Conservation (phyloP, 306 rosid species). For the Acmispon strigosus region DNA sequence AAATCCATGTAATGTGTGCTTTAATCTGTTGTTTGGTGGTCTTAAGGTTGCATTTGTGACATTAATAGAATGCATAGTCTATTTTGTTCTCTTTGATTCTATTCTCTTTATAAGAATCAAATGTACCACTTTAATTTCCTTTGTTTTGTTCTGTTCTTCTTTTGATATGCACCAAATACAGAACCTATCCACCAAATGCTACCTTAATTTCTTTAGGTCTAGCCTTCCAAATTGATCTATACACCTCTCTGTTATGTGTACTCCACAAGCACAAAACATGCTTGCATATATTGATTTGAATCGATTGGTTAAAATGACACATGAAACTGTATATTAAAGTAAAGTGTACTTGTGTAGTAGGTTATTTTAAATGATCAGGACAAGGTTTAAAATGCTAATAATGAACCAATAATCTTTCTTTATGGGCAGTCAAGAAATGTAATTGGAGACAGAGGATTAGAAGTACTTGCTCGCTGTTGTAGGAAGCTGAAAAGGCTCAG, state of each 20-base stretch:
- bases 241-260: not conserved
- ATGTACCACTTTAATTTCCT: too few species aligned
- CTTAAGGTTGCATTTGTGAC: not conserved
- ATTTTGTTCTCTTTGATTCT: too few species aligned
- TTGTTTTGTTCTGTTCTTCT: too few species aligned
- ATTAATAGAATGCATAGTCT: too few species aligned
- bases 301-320: not conserved
- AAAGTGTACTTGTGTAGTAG: not conserved
- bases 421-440: slow-evolving; percentile 82
- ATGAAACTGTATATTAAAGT: not conserved
- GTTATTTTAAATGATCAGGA: slow-evolving; percentile 13
- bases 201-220: not conserved
- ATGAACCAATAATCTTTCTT: slow-evolving; percentile 8
- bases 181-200: too few species aligned
- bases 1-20: not conserved
- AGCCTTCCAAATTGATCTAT: slow-evolving; percentile 8
- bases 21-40: not conserved
- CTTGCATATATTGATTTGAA: not conserved
- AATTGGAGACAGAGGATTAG: slow-evolving; percentile 93
- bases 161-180: too few species aligned
- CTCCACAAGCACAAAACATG: not conserved
- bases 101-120: too few species aligned
- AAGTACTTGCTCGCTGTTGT: slow-evolving; percentile 73
- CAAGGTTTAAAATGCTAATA: not conserved
- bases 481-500: slow-evolving; percentile 76